Evolutionary conservation across 306 rosid species (phyloP).

Genomic region (Cicer cuneatum): DNA sequence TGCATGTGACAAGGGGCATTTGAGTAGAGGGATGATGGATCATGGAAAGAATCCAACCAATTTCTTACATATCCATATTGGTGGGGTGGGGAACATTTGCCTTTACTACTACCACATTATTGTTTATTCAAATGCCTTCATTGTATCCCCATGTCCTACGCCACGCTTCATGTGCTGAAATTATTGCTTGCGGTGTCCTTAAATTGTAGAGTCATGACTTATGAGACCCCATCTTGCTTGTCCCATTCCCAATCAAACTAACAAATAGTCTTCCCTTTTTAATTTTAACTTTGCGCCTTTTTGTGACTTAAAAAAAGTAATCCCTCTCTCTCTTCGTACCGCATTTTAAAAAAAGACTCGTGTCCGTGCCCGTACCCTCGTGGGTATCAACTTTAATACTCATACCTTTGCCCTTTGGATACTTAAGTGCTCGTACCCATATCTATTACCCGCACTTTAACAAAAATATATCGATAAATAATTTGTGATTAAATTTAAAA

Average conservation of each 20-base stretch:
- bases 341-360: no score
- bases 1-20: conserved; percentile 10
- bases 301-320: no score
- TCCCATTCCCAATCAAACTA: conserved; percentile 39
- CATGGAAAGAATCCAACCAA: conserved; percentile 25
- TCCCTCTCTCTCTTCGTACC: no score
- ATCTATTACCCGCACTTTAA: no score
- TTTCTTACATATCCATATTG: conserved; percentile 3
- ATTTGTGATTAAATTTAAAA: no score
- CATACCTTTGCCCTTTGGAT: no score
- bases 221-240: conserved; percentile 21
- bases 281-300: conserved; percentile 20
- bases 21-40: conserved; percentile 26
- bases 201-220: conserved; percentile 17
- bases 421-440: no score
- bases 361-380: no score
- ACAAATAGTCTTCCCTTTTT: conserved; percentile 37
- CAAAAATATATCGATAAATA: no score
- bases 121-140: conserved; percentile 8
- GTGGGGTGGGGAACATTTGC: conserved; percentile 38
- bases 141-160: conserved; percentile 19
- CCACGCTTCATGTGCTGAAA: conserved; percentile 41
- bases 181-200: conserved; percentile 45
- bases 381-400: no score
- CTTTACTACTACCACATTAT: conserved; percentile 18